Conservation (phyloP, 2,329 filamentous ascomycete species). For the Botrytis deweyae region DNA sequence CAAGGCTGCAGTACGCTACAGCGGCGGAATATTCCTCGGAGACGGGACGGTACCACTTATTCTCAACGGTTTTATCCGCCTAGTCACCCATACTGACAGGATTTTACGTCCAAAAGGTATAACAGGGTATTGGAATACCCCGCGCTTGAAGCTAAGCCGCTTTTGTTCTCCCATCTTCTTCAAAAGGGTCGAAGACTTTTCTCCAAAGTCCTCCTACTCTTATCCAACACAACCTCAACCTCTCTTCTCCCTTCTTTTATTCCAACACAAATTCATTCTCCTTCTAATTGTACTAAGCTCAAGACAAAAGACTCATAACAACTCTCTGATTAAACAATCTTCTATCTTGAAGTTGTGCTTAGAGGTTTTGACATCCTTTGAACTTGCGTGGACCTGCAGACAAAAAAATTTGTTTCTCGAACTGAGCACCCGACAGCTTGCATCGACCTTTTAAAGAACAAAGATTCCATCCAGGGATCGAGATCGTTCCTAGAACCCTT, state of each 20-base stretch:
- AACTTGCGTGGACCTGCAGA: neutral
- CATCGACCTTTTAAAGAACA: neutral
- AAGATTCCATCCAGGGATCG: neutral
- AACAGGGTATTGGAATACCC: neutral
- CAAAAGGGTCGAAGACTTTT: neutral
- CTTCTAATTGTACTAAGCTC: neutral
- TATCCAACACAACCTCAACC: slow-evolving; percentile 1
- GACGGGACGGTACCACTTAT: neutral
- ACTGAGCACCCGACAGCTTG: neutral
- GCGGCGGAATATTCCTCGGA: neutral
- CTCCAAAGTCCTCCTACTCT: neutral
- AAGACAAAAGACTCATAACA: neutral
- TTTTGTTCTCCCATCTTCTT: neutral
- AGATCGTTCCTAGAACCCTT: neutral
- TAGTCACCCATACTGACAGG: neutral
- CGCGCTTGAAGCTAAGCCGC: neutral
- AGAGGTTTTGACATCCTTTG: neutral
- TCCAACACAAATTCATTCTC: neutral
- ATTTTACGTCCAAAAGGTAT: neutral
- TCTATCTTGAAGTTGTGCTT: neutral
- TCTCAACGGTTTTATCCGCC: neutral
- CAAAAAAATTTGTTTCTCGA: neutral
- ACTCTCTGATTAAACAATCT: neutral
- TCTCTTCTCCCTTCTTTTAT: neutral
- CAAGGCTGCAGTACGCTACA: neutral